phyloP scores from a whole-genome alignment of 2,329 filamentous ascomycete genomes.

The Penicillium griseofulvum region DNA sequence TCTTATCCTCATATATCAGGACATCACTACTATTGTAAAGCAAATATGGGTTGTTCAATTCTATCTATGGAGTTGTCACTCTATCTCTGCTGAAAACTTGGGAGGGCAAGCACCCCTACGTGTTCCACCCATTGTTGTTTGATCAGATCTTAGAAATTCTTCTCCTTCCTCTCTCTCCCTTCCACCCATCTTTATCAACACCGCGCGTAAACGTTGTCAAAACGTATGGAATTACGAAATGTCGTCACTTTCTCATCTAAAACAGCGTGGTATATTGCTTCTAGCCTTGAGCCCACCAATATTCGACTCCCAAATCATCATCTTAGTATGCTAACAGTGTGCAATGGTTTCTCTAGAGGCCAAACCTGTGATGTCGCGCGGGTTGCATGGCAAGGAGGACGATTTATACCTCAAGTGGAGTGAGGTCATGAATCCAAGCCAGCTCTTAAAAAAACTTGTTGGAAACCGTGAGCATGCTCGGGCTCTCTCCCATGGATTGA shows the following conservation, averaged over 20 bases:
- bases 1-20: too few relatives aligned
- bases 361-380: background rate
- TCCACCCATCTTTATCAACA: background rate
- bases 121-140: background rate
- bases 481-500: constrained; percentile 34
- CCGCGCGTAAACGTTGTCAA: background rate
- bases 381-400: background rate
- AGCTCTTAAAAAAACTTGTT: constrained; percentile 30
- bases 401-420: constrained; percentile 12
- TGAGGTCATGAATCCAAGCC: constrained; percentile 21
- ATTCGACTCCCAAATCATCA: background rate
- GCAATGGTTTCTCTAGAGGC: background rate
- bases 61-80: too few relatives aligned
- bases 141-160: background rate
- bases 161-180: background rate
- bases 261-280: background rate
- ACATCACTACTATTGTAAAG: too few relatives aligned
- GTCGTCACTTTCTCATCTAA: background rate
- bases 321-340: background rate
- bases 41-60: too few relatives aligned
- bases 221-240: background rate
- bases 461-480: constrained; percentile 21
- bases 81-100: too few relatives aligned
- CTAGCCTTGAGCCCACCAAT: background rate
- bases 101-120: background rate